phyloP scores from a whole-genome alignment of 2,329 filamentous ascomycete genomes.

The Apiospora saccharicola region DNA sequence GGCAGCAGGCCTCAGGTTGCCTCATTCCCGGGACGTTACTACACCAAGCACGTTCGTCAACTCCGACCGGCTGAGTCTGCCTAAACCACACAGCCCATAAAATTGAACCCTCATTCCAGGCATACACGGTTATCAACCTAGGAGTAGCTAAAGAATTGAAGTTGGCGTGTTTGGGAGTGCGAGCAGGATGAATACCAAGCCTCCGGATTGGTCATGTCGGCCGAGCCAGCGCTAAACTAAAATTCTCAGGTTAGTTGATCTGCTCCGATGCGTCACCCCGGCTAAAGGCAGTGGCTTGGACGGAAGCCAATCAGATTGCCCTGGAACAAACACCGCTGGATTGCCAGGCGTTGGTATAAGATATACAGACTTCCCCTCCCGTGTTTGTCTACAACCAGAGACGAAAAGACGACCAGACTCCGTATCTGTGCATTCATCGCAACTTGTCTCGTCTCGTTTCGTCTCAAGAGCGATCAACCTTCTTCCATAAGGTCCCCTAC shows the following conservation, averaged over 20 bases:
- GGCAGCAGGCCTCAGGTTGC: not conserved
- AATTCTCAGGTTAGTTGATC: not conserved
- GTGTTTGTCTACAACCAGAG: not conserved
- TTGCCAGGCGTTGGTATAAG: conserved; percentile 5
- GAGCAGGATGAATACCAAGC: not conserved
- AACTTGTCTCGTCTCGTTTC: not conserved
- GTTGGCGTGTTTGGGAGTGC: not conserved
- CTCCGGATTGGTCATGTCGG: not conserved
- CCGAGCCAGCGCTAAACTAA: not conserved
- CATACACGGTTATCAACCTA: not conserved
- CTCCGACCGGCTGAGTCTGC: not conserved
- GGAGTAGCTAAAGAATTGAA: not conserved
- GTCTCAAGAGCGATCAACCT: not conserved
- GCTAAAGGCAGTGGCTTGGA: not conserved
- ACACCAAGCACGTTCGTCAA: not conserved
- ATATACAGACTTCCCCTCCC: not conserved
- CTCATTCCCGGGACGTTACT: conserved; percentile 2
- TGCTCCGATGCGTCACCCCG: conserved; percentile 19
- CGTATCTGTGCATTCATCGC: not conserved
- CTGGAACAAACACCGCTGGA: not conserved
- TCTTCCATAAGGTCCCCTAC: not conserved
- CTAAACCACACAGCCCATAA: not conserved
- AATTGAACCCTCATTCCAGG: not conserved
- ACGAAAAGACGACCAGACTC: not conserved
- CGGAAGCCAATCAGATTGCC: not conserved